A percentile compares a stretch with the other conserved stretches of the same genome.
phyloP scores from a whole-genome alignment of 2,329 filamentous ascomycete genomes.

The Verticillium dahliae region DNA sequence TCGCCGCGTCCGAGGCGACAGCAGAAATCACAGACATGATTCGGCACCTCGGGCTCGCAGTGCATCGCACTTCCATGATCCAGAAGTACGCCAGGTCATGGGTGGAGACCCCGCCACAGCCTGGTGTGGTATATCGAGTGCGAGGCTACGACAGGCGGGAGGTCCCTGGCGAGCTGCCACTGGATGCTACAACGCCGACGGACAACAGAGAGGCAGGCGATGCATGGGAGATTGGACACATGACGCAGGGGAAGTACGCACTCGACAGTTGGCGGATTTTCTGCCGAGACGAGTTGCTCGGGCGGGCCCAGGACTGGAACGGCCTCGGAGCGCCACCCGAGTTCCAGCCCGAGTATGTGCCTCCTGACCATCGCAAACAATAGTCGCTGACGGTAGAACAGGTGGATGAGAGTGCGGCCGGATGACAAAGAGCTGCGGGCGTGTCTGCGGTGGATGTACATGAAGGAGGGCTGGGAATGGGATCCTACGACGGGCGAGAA shows the following conservation, averaged over 20 bases:
- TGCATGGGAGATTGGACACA: constrained; percentile 78
- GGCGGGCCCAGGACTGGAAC: constrained; percentile 59
- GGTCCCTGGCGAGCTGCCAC: constrained; percentile 9
- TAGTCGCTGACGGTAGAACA: neutral
- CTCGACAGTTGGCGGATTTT: constrained; percentile 92
- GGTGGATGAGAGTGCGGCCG: constrained; percentile 78
- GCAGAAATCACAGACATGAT: constrained; percentile 56
- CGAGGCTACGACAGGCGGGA: constrained; percentile 37
- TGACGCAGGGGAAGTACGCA: constrained; percentile 77
- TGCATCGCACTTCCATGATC: constrained; percentile 59
- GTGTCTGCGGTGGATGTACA: constrained; percentile 86
- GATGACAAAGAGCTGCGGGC: constrained; percentile 84
- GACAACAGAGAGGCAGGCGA: constrained; percentile 25
- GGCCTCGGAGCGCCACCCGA: constrained; percentile 42
- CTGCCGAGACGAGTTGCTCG: constrained; percentile 72
- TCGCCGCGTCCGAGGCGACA: constrained; percentile 47
- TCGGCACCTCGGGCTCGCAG: constrained; percentile 63
- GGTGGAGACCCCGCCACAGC: constrained; percentile 54
- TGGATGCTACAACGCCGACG: neutral
- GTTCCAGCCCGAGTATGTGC: constrained; percentile 64
- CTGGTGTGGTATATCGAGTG: constrained; percentile 47
- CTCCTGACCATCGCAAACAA: neutral
- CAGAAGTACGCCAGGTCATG: constrained; percentile 66
- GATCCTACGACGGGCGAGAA: constrained; percentile 64
- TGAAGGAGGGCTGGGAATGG: constrained; percentile 80